Evolutionary conservation across 2,329 filamentous ascomycete species (phyloP).

Genomic region (Exophiala sp.): DNA sequence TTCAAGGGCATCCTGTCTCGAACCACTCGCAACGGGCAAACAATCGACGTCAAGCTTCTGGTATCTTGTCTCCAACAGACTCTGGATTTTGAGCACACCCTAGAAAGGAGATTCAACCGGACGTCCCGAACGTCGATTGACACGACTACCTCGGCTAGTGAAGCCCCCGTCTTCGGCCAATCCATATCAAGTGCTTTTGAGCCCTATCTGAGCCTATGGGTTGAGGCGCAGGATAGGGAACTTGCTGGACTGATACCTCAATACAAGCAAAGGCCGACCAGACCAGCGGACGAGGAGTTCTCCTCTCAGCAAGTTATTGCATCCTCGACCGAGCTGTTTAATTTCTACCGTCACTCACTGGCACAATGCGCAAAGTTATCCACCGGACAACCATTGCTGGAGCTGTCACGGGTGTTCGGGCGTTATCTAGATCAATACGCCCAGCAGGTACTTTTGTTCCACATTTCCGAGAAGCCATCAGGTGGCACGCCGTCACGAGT

Average conservation of each 20-base stretch:
- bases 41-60: slow-evolving; percentile 81
- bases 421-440: slow-evolving; percentile 95
- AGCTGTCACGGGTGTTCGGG: slow-evolving; percentile 76
- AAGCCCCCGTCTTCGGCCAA: slow-evolving; percentile 75
- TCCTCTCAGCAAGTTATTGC: slow-evolving; percentile 80
- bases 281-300: slow-evolving; percentile 84
- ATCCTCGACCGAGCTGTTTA: slow-evolving; percentile 93
- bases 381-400: slow-evolving; percentile 77
- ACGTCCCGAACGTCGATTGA: slow-evolving; percentile 73
- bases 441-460: slow-evolving; percentile 78
- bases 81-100: slow-evolving; percentile 87
- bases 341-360: slow-evolving; percentile 88
- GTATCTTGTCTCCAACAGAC: slow-evolving; percentile 90
- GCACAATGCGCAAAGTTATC: slow-evolving; percentile 95
- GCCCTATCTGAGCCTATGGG: slow-evolving; percentile 93
- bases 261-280: slow-evolving; percentile 75
- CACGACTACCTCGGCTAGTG: slow-evolving; percentile 73
- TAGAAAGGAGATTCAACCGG: slow-evolving; percentile 76
- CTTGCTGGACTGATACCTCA: slow-evolving; percentile 76
- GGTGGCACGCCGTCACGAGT: slow-evolving; percentile 48
- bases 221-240: slow-evolving; percentile 89
- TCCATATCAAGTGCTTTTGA: slow-evolving; percentile 95
- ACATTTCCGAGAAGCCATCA: slow-evolving; percentile 56
- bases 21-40: slow-evolving; percentile 74
- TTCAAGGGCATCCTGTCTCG: slow-evolving; percentile 88